Evolutionary conservation across 495 filamentous ascomycete genomes (phyloP).

Genomic region (Trypethelium eluteriae): DNA sequence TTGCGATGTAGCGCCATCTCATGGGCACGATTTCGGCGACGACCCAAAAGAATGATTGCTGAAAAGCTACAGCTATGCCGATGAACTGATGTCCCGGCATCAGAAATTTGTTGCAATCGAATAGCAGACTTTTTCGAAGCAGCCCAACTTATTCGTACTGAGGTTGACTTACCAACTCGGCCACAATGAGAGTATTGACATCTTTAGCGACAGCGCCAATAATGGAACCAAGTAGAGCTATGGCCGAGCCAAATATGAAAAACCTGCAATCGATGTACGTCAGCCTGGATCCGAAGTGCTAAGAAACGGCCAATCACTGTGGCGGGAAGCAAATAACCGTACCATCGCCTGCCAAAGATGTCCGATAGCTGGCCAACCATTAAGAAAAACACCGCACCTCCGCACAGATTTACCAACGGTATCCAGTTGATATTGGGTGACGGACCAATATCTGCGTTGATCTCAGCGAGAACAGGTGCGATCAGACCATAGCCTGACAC

Average conservation of each 20-base stretch:
- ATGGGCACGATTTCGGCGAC: constrained; percentile 23
- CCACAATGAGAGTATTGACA: constrained; percentile 26
- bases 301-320: constrained; percentile 1
- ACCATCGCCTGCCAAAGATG: constrained; percentile 48
- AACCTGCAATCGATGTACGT: constrained; percentile 21
- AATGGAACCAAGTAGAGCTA: constrained; percentile 28
- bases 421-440: constrained; percentile 26
- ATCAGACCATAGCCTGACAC: constrained; percentile 13
- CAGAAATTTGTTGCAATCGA: background rate
- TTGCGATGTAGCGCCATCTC: constrained; percentile 17
- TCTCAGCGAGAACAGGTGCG: constrained; percentile 17
- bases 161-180: constrained; percentile 11
- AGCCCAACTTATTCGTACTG: background rate
- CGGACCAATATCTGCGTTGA: constrained; percentile 24
- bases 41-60: constrained; percentile 21
- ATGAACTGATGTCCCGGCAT: constrained; percentile 10
- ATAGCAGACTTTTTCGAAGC: background rate
- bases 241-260: constrained; percentile 24
- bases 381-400: constrained; percentile 15
- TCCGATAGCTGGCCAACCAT: constrained; percentile 45
- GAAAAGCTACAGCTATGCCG: constrained; percentile 19
- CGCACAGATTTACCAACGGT: constrained; percentile 19
- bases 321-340: background rate
- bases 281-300: background rate
- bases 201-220: constrained; percentile 26